Evolutionary conservation across 2,329 filamentous ascomycete species (phyloP), one percentile per base, ranked within the genome.

Genomic region (Ilyonectria robusta): DNA sequence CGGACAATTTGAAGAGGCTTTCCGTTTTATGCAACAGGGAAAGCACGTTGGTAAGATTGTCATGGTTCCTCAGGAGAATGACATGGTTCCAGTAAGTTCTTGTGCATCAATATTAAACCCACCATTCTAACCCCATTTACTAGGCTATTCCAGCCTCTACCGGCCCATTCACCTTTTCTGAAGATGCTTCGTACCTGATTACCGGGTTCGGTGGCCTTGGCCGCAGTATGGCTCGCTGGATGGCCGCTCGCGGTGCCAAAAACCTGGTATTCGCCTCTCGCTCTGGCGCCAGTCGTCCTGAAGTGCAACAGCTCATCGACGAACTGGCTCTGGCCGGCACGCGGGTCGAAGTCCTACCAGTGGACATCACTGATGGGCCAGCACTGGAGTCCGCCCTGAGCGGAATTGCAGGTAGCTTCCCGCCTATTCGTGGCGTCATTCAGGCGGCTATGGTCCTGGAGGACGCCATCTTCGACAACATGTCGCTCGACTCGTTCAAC

Each of bases 211-310:
- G 65, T 19, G 65, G 65, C 5, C 50, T 67, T 0, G 65, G 65
- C 21, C 50, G 65, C 15, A 57, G 55, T 46, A 35, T 67, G 15
- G 59, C 55, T 7, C 40, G 51, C 19, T 48, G 65, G 29, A 67
- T 67, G 65, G 60, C 35, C 21, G 54, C 55, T 13, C 47, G 37
- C 19, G 60, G 65, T 6, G 65, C 65, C 17, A 76, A 70, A 23
- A 59, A 77, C 33, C 70, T 82, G 3, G 70, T 78, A 2, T 65
- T 80, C 9, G 66, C 77, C 1, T 78, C 77, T 0, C 70, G 80
- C 10, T 77, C 78, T 0, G 79, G 77, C 1, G 37, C 65, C 0
- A 31, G 26, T 26, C 26, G 26, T 5, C 26, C 26, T 26, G 26
- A 26, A 26, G 26, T 26, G 26, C 26, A 26, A 26, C 26, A 26